Evolutionary conservation across 805 yeast species (phyloP), one percentile per base, ranked within the genome.

Genomic region (Candida insectorum): DNA sequence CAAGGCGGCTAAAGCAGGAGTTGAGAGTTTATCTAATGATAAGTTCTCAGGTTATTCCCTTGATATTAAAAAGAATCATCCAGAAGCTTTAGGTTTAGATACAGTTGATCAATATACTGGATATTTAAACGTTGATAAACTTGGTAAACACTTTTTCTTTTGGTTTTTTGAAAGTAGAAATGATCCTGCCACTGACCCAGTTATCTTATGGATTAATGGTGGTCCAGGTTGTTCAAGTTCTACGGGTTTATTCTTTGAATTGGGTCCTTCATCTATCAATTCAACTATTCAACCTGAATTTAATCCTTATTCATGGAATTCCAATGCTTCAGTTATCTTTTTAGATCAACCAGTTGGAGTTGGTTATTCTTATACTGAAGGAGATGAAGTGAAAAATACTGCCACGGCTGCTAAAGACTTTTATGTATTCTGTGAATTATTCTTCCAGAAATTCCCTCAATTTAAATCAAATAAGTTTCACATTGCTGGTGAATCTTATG

Each of bases 161-260:
- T 88, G 95, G 95, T 81, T 82, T 51, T 91, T 91, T 48, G 97
- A 89, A 60, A 82, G 94, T 33, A 78, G 96, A 65, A 81, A 81
- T 51, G 87, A 86, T 56, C 97, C 97, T 4, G 62, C 58, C 34
- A 85, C 68, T 33, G 97, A 91, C 59, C 97, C 97, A 2, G 72
- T 88, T 15, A 73, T 91, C 35, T 69, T 91, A 46, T 88, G 96
- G 97, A 69, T 89, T 48, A 89, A 89, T 54, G 97, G 97, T 44
- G 96, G 97, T 4, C 97, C 97, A 23, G 97, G 97, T 9, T 89
- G 97, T 56, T 85, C 96, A 0, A 85, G 96, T 1, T 63, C 87
- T 54, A 85, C 94, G 21, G 97, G 97, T 6, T 66, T 89, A 37
- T 77, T 91, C 49, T 87, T 89, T 52, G 97, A 91, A 58, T 72